Evolutionary conservation across 768 basidiomycete species (phyloP).

Genomic region (Suillus alpinus): DNA sequence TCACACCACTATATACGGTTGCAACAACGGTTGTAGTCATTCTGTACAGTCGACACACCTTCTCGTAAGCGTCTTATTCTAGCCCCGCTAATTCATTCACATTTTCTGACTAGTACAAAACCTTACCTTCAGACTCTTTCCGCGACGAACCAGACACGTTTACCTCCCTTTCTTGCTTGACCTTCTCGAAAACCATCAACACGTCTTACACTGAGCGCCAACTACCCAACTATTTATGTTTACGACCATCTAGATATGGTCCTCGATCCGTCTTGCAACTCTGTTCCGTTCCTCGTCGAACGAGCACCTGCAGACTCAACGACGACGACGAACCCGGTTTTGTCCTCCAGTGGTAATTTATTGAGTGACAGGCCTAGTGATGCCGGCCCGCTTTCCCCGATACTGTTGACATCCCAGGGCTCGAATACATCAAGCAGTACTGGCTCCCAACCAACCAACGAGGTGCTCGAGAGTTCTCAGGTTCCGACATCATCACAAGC

Average conservation of each 20-base stretch:
- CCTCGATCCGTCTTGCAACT: background rate
- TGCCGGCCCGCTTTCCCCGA: background rate
- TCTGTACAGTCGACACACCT: background rate
- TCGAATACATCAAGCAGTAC: background rate
- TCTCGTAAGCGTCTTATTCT: conserved; percentile 3
- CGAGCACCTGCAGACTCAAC: background rate
- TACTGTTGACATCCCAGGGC: background rate
- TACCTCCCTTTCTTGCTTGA: background rate
- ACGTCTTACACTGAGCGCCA: background rate
- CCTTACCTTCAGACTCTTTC: background rate
- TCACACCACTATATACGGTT: background rate
- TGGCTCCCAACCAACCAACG: background rate
- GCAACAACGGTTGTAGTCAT: background rate
- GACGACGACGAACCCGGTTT: background rate
- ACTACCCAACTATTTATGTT: background rate
- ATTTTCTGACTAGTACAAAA: background rate
- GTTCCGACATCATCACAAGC: background rate
- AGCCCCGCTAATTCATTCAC: background rate
- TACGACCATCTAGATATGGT: background rate
- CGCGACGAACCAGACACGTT: background rate
- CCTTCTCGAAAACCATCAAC: background rate
- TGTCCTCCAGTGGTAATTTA: background rate
- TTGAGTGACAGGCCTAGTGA: background rate
- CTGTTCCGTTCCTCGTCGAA: background rate
- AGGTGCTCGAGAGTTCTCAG: background rate